Evolutionary conservation across 345 rosid genomes (phyloP).

Genomic region (Rhizophora mangle): DNA sequence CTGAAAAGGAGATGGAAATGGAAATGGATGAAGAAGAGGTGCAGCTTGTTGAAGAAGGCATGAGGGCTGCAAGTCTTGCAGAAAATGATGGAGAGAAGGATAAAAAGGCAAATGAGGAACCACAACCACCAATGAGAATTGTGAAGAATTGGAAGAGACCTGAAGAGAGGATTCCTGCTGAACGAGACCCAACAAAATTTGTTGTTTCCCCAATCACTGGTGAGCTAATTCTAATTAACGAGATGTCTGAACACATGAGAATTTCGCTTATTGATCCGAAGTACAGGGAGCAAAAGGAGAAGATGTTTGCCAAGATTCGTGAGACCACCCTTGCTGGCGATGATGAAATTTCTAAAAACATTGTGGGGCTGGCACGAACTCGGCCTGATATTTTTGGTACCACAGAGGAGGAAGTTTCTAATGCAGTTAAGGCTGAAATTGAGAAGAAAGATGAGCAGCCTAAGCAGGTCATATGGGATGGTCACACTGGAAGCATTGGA

Average conservation of each 20-base stretch:
- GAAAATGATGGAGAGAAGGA: conserved; percentile 47
- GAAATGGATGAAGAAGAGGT: conserved; percentile 95
- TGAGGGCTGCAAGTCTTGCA: conserved; percentile 62
- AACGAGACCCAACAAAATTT: conserved; percentile 75
- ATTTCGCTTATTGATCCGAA: conserved; percentile 89
- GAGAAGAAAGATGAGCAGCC: conserved; percentile 96
- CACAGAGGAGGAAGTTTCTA: conserved; percentile 92
- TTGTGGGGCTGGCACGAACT: conserved; percentile 77
- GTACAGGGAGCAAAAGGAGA: conserved; percentile 89
- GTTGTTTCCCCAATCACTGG: conserved; percentile 86
- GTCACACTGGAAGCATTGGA: conserved; percentile 88
- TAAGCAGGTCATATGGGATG: conserved; percentile 95
- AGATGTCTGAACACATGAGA: conserved; percentile 94
- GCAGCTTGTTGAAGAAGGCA: conserved; percentile 86
- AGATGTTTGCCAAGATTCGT: conserved; percentile 90
- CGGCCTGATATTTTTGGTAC: conserved; percentile 96
- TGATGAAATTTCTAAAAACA: conserved; percentile 86
- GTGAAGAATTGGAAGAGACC: conserved; percentile 96
- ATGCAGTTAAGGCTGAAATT: conserved; percentile 90
- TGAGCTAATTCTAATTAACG: conserved; percentile 79
- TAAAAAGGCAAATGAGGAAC: conserved; percentile 41
- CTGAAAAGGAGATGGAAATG: conserved; percentile 90
- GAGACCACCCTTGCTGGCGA: conserved; percentile 92
- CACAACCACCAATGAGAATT: conserved; percentile 85
- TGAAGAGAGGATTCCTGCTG: conserved; percentile 73